Evolutionary conservation across 805 yeast genomes (phyloP).

Genomic region (Cyberlindnera subsufficiens): DNA sequence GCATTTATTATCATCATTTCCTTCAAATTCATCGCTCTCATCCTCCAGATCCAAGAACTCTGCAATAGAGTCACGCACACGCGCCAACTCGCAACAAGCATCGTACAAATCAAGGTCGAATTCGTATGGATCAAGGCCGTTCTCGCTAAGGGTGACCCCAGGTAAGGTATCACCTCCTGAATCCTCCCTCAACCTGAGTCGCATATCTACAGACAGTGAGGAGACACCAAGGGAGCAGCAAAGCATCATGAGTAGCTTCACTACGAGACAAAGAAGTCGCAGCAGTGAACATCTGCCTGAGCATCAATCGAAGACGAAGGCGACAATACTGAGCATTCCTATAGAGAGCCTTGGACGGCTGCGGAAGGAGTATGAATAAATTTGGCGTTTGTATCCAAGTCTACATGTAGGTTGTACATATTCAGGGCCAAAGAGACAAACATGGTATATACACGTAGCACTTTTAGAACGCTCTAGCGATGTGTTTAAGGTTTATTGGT

Average conservation of each 20-base stretch:
- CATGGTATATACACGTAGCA: too few relatives aligned
- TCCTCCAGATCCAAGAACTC: slow-evolving; percentile 9
- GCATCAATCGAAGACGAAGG: slow-evolving; percentile 5
- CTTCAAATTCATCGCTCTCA: slow-evolving; percentile 19
- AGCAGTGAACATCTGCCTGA: too few relatives aligned
- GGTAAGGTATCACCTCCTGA: background rate
- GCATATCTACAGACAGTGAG: slow-evolving; percentile 1
- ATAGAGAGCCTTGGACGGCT: slow-evolving; percentile 18
- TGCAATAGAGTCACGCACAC: slow-evolving; percentile 12
- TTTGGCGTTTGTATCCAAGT: too few relatives aligned
- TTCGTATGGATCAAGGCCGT: background rate
- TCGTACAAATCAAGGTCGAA: slow-evolving; percentile 2
- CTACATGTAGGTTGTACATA: too few relatives aligned
- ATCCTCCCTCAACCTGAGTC: background rate
- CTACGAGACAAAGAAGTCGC: background rate
- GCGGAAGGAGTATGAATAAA: slow-evolving; percentile 6
- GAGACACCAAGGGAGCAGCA: background rate
- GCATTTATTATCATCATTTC: slow-evolving; percentile 16
- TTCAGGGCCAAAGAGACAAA: too few relatives aligned
- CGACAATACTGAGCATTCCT: slow-evolving; percentile 19
- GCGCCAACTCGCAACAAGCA: slow-evolving; percentile 1
- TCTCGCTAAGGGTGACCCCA: background rate
- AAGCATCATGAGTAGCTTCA: slow-evolving; percentile 5
- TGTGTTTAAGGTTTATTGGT: too few relatives aligned
- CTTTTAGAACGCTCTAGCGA: too few relatives aligned